These are phyloP conservation scores for Kalaharituber pfeilii DNA, from an alignment of 2,329 filamentous ascomycete species.

Conservation along the genomic window DNA sequence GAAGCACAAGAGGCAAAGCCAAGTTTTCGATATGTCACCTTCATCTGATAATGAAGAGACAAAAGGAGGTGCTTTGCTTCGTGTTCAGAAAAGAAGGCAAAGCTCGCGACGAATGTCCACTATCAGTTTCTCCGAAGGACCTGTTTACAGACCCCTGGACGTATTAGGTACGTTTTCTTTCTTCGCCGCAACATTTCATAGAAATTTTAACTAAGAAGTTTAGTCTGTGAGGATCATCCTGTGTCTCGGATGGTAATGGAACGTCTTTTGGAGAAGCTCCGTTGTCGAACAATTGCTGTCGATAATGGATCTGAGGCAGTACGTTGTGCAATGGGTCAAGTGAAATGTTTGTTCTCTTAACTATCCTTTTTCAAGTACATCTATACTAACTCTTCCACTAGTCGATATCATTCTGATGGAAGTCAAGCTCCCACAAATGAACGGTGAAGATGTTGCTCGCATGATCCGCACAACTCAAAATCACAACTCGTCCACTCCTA, in stretches of 20 bases:
- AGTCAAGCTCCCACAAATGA: conserved; percentile 87
- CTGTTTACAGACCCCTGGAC: conserved; percentile 76
- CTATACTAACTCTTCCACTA: conserved; percentile 11
- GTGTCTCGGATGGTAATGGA: conserved; percentile 99
- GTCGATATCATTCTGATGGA: conserved; percentile 96
- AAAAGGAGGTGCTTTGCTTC: conserved; percentile 72
- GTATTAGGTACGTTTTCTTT: conserved; percentile 38
- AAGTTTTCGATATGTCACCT: conserved; percentile 89
- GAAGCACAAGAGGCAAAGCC: conserved; percentile 80
- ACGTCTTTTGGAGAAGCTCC: conserved; percentile 82
- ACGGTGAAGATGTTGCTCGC: conserved; percentile 81
- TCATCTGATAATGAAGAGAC: conserved; percentile 95
- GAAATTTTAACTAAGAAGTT: conserved; percentile 7
- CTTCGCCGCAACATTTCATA: not conserved
- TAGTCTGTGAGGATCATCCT: conserved; percentile 89
- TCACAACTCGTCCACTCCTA: conserved; percentile 81
- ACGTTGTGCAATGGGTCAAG: conserved; percentile 84
- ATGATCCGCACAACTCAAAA: conserved; percentile 98
- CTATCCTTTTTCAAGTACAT: not conserved
- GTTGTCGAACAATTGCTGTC: conserved; percentile 84
- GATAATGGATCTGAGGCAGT: conserved; percentile 81
- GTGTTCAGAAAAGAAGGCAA: conserved; percentile 84
- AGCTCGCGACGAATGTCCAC: conserved; percentile 89
- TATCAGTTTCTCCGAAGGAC: conserved; percentile 67
- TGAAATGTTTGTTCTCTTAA: conserved; percentile 43